phyloP scores from a whole-genome alignment of 2,329 filamentous ascomycete species.

The Parafenestella ontariensis region DNA sequence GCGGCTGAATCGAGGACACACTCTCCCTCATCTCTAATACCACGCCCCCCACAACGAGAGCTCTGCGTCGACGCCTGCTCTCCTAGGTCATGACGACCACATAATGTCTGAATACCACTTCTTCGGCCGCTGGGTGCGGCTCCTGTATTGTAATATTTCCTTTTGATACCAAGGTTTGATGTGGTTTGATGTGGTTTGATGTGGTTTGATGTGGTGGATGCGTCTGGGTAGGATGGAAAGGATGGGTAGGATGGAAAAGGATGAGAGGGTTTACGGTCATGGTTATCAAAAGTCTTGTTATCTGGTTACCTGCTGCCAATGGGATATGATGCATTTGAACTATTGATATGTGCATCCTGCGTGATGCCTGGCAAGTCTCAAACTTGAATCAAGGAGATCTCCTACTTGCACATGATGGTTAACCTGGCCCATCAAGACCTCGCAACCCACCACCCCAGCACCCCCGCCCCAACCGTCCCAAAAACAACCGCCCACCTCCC shows the following conservation, averaged over 20 bases:
- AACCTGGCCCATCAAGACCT: neutral
- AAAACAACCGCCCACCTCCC: conserved; percentile 43
- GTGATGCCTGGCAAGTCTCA: neutral
- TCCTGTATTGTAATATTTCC: conserved; percentile 37
- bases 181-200: neutral
- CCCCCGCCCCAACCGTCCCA: conserved; percentile 6
- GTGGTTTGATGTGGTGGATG: neutral
- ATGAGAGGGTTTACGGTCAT: neutral
- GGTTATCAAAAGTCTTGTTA: conserved; percentile 21
- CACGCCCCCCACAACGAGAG: conserved; percentile 9
- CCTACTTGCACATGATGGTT: too few relatives aligned
- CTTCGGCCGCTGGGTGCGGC: conserved; percentile 8
- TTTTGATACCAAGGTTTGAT: conserved; percentile 32
- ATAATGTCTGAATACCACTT: conserved; percentile 47
- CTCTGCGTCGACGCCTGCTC: conserved; percentile 35
- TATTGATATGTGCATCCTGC: neutral
- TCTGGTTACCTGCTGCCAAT: conserved; percentile 7
- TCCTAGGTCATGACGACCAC: conserved; percentile 37
- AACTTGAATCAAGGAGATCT: too few relatives aligned
- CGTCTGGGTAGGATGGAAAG: conserved; percentile 1
- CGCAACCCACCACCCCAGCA: neutral
- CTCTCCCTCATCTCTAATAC: conserved; percentile 11
- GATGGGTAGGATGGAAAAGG: conserved; percentile 2
- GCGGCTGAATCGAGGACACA: conserved; percentile 13
- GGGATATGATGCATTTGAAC: conserved; percentile 8